Percentiles rank a stretch among this genome's conserved stretches.
Evolutionary conservation across 257 asterid species (phyloP).

Genomic region (Avicennia marina): DNA sequence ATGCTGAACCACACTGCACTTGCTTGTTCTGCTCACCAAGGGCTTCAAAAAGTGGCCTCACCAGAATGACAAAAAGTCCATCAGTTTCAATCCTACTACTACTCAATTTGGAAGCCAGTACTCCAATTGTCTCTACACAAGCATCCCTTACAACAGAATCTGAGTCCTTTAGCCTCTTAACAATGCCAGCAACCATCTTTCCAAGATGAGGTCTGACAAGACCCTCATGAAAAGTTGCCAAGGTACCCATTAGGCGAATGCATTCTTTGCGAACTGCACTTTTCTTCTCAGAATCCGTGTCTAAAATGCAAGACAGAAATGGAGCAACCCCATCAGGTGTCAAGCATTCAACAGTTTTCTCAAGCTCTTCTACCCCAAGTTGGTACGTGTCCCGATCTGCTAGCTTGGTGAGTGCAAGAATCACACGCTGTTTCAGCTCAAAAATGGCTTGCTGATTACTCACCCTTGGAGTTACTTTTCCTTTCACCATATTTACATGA

Average conservation of each 20-base stretch:
- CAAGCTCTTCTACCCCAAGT: slow-evolving; percentile 83
- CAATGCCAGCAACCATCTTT: slow-evolving; percentile 77
- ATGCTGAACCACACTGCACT: slow-evolving; percentile 77
- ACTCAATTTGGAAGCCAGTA: slow-evolving; percentile 73
- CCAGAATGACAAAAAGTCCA: slow-evolving; percentile 60
- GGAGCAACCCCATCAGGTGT: slow-evolving; percentile 66
- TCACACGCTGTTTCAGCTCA: slow-evolving; percentile 79
- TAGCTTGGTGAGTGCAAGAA: slow-evolving; percentile 74
- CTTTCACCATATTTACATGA: slow-evolving; percentile 47
- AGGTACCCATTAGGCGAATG: slow-evolving; percentile 67
- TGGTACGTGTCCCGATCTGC: slow-evolving; percentile 90
- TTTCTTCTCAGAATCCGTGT: slow-evolving; percentile 74
- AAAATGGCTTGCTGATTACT: slow-evolving; percentile 63
- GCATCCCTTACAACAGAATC: slow-evolving; percentile 88
- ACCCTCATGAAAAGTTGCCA: slow-evolving; percentile 58
- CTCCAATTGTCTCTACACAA: slow-evolving; percentile 71
- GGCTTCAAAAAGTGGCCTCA: slow-evolving; percentile 91
- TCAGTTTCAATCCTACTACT: slow-evolving; percentile 50
- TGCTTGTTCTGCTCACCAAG: slow-evolving; percentile 88
- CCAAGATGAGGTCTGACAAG: slow-evolving; percentile 65
- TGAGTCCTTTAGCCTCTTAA: slow-evolving; percentile 81
- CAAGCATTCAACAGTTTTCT: slow-evolving; percentile 59
- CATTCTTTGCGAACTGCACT: slow-evolving; percentile 90
- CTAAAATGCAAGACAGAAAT: slow-evolving; percentile 78
- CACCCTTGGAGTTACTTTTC: slow-evolving; percentile 51